Evolutionary conservation across 2,329 filamentous ascomycete species (phyloP), one percentile per base, ranked within the genome.

Genomic region (Neonectria coccinea): DNA sequence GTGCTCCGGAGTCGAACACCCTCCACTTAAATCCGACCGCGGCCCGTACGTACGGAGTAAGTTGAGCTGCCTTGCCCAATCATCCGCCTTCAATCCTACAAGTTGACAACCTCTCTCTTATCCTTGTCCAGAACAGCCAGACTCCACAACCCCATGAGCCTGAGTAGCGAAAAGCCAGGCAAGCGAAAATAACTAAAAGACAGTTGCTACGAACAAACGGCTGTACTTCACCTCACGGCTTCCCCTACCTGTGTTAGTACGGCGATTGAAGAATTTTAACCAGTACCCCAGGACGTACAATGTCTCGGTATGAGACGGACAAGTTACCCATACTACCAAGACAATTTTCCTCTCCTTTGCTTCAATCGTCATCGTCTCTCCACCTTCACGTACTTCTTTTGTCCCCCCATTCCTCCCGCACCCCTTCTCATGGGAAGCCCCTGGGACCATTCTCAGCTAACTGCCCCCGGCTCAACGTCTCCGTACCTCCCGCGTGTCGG

Each of bases 401-500:
- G 47, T 33, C 27, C n/a, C 11, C 25, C 18, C n/a, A 20, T 42
- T 11, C n/a, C 39, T 42, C 39, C 18, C 55, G 44, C 18, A 36
- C 48, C 27, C 33, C 55, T 54, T 52, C 51, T 52, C 51, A 29
- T 42, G 44, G 14, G 10, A 51, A 62, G 25, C 41, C 57, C 57
- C 54, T 59, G 29, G 31, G 44, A 31, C 31, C 25, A 36, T 20
- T 64, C n/a, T 51, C 29, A 51, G 48, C 48, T 33, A 20, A 20
- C 56, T 48, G 5, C 56, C 45, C 53, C 29, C 42, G 55, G 56
- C 39, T 41, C 42, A 58, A 50, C 33, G 55, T 55, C 55, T 58
- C 53, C 60, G 53, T 52, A 41, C 52, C 45, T 62, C 59, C 59
- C 59, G 59, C 54, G 54, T 29, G 52, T 55, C 10, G 33, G 33